Percentiles rank a stretch among this genome's conserved stretches.
Evolutionary conservation across 73 alveolate species (phyloP).

Genomic region (Stentor roeselii): DNA sequence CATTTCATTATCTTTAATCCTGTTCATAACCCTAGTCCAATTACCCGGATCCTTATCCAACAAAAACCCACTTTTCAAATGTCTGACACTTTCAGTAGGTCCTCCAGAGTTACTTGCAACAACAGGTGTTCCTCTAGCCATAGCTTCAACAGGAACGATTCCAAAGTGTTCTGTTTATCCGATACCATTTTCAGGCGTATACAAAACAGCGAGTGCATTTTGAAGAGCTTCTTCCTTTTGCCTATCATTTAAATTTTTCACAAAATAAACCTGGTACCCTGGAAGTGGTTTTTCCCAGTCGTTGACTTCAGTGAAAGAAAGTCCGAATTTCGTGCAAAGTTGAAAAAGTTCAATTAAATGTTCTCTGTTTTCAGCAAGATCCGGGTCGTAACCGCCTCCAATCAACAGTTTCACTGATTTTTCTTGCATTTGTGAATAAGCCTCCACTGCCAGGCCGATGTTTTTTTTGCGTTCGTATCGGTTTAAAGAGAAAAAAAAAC

Average conservation of each 20-base stretch:
- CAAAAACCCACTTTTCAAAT: conserved; percentile 90
- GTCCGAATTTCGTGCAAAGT: conserved; percentile 61
- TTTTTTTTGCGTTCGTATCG: conserved; percentile 97
- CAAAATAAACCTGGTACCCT: conserved; percentile 57
- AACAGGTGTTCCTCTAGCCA: conserved; percentile 91
- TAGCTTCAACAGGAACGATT: conserved; percentile 98
- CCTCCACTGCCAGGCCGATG: conserved; percentile 86
- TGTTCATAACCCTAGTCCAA: conserved; percentile 46
- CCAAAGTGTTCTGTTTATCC: conserved; percentile 85
- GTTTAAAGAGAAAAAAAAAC: conserved; percentile 78
- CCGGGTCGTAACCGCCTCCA: conserved; percentile 98
- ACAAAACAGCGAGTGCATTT: conserved; percentile 84
- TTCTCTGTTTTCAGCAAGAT: conserved; percentile 88
- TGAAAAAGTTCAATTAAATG: conserved; percentile 70
- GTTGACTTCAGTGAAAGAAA: conserved; percentile 45
- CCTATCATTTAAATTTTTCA: conserved; percentile 79
- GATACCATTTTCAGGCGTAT: conserved; percentile 94
- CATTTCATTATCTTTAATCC: conserved; percentile 22
- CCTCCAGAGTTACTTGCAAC: conserved; percentile 98
- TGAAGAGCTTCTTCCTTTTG: conserved; percentile 68
- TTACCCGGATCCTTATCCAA: conserved; percentile 42
- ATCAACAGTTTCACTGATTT: conserved; percentile 71
- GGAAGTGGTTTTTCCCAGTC: not conserved
- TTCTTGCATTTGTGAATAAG: conserved; percentile 74
- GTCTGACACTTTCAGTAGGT: conserved; percentile 91